Evolutionary conservation across 169 alveolate species (phyloP), one percentile per base, ranked within the genome.

Genomic region (Plasmodium fragile): DNA sequence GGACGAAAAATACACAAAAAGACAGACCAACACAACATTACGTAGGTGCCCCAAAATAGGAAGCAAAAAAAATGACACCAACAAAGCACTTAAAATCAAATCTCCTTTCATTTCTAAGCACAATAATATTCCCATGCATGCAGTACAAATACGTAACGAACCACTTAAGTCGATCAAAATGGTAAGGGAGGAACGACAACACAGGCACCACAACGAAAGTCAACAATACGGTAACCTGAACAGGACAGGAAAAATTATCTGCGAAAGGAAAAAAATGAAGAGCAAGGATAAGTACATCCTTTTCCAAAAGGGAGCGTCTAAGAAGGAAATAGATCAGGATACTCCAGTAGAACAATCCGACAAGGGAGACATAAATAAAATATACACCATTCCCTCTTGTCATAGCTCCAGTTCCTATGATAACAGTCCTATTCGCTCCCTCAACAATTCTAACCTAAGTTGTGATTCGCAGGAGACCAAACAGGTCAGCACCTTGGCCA

Each of bases 91-190:
- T 75, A 85, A 85, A 18, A 85, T 85, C 0, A 85, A 85, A 45
- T 72, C 75, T 16, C 93, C 45, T 28, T 85, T 53, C 65, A 85
- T 85, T 75, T 73, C 83, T 22, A 85, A 77, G 45, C 84, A 85
- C 4, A 85, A 49, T 85, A 85, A 72, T 85, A 53, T 30, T 18
- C 81, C 75, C 52, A 49, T 34, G 30, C 5, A 41, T 34, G 80
- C 41, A 5, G 59, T n/a, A 36, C 13, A 10, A 55, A 53, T 49
- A 5, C 41, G 43, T 52, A 73, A 85, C 80, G 53, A 85, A 18
- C 16, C 83, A 85, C 39, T 49, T 32, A 73, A 85, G 41, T 18
- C 77, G 25, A 32, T 25, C 16, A 85, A 85, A 73, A 73, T 25
- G 34, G 16, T 75, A 6, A 85, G 75, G 28, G 45, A 28, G n/a